Percentiles rank a stretch among this genome's conserved stretches.
Evolutionary conservation across 2,329 filamentous ascomycete genomes (phyloP).

Genomic region (Fusarium compactum): DNA sequence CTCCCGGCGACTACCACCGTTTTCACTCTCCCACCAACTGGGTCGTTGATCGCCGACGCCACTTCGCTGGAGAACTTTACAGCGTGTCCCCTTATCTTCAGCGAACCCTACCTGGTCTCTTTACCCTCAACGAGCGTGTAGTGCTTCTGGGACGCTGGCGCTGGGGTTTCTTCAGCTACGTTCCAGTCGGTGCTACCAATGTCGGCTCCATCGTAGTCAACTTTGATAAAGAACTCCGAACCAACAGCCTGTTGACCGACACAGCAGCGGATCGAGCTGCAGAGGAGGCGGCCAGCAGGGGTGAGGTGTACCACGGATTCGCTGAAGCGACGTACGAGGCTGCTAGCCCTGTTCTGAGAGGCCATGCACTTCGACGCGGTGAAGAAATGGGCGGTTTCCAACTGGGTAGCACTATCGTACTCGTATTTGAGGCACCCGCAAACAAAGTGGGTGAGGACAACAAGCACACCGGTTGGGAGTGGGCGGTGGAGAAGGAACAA

Average conservation of each 20-base stretch:
- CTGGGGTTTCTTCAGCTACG: slow-evolving; percentile 97
- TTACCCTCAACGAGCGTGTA: slow-evolving; percentile 96
- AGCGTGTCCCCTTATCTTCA: slow-evolving; percentile 96
- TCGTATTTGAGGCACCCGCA: slow-evolving; percentile 93
- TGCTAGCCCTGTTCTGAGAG: slow-evolving; percentile 81
- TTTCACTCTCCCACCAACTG: slow-evolving; percentile 96
- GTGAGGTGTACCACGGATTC: slow-evolving; percentile 90
- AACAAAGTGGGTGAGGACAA: slow-evolving; percentile 66
- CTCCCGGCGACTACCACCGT: slow-evolving; percentile 97
- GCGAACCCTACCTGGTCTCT: slow-evolving; percentile 90
- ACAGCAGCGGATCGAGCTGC: slow-evolving; percentile 90
- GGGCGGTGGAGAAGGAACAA: slow-evolving; percentile 89
- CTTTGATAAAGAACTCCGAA: slow-evolving; percentile 93
- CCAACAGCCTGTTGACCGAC: slow-evolving; percentile 92
- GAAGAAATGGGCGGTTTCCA: slow-evolving; percentile 99
- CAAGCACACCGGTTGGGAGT: slow-evolving; percentile 79
- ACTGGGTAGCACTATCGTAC: slow-evolving; percentile 91
- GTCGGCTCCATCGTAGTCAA: slow-evolving; percentile 97
- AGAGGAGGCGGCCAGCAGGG: slow-evolving; percentile 78
- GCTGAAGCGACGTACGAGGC: slow-evolving; percentile 88
- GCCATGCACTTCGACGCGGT: slow-evolving; percentile 85
- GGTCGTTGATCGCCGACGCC: slow-evolving; percentile 94
- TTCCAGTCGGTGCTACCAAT: slow-evolving; percentile 95
- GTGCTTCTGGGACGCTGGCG: slow-evolving; percentile 94
- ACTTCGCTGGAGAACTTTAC: slow-evolving; percentile 96